These are phyloP conservation scores for Phylloporus scabripes DNA, from an alignment of 768 basidiomycete genomes.

Conservation along the genomic window DNA sequence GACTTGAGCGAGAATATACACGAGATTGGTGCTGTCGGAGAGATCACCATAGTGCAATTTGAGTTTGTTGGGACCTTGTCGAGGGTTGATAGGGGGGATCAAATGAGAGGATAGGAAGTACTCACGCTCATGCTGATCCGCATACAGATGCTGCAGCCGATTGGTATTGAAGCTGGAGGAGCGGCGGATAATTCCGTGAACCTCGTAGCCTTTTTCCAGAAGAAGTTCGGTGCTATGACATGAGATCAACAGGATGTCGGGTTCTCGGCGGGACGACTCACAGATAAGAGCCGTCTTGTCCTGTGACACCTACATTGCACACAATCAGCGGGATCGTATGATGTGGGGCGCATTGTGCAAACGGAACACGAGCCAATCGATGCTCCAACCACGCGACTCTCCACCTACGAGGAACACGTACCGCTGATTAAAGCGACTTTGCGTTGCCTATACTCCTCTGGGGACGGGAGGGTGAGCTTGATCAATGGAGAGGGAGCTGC, in stretches of 20 bases:
- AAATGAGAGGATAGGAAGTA: constrained; percentile 2
- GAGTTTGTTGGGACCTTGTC: constrained; percentile 64
- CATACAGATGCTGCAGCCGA: constrained; percentile 88
- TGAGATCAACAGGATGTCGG: constrained; percentile 5
- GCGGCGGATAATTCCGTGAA: constrained; percentile 93
- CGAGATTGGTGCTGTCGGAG: constrained; percentile 94
- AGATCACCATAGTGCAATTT: constrained; percentile 90
- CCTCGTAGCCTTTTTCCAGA: constrained; percentile 82
- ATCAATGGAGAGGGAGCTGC: constrained; percentile 31
- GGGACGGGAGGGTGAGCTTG: constrained; percentile 56
- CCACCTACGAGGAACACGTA: constrained; percentile 30
- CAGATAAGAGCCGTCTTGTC: constrained; percentile 95
- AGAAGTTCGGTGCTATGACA: constrained; percentile 69
- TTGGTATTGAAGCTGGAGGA: constrained; percentile 98
- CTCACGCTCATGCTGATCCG: constrained; percentile 88
- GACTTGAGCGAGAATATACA: constrained; percentile 92
- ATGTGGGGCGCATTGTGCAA: not conserved
- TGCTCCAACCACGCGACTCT: not conserved
- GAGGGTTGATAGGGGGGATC: constrained; percentile 3
- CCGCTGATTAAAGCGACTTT: constrained; percentile 94
- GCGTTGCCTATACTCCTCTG: constrained; percentile 80
- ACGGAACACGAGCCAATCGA: constrained; percentile 1
- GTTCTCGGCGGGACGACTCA: constrained; percentile 35
- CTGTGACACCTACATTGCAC: constrained; percentile 71
- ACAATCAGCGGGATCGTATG: constrained; percentile 6